phyloP scores from a whole-genome alignment of 106 monocot species.

The Allium fistulosum region DNA sequence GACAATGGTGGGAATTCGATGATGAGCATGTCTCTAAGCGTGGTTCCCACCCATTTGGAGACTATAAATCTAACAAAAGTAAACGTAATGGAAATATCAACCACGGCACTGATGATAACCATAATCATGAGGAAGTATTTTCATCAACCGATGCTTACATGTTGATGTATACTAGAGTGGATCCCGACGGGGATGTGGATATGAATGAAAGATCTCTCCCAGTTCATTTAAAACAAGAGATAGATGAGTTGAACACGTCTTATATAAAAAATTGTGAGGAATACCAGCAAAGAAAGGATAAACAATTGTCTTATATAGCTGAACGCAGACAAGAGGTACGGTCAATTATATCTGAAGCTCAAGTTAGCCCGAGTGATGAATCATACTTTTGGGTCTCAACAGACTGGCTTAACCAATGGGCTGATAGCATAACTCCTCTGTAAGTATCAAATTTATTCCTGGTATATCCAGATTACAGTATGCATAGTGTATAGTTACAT shows the following conservation, averaged over 20 bases:
- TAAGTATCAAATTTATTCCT: conserved; percentile 25
- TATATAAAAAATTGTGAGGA: conserved; percentile 56
- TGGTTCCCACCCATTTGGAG: conserved; percentile 77
- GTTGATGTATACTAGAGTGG: conserved; percentile 73
- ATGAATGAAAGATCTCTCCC: conserved; percentile 38
- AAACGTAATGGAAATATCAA: conserved; percentile 34
- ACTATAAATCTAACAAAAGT: conserved; percentile 28
- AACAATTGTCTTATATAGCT: conserved; percentile 39
- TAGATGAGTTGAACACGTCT: conserved; percentile 51
- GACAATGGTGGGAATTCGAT: conserved; percentile 99
- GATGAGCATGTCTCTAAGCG: conserved; percentile 86
- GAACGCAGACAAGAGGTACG: conserved; percentile 77
- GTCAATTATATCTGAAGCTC: conserved; percentile 67
- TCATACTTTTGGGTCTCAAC: conserved; percentile 83
- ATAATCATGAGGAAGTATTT: conserved; percentile 46
- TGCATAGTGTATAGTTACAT: too few species aligned
- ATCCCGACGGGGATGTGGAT: conserved; percentile 7
- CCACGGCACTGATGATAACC: conserved; percentile 1
- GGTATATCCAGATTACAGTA: too few species aligned
- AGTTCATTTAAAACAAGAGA: conserved; percentile 47
- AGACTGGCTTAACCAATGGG: conserved; percentile 94
- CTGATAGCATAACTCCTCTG: conserved; percentile 69
- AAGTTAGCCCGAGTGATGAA: conserved; percentile 47
- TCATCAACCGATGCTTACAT: conserved; percentile 97
- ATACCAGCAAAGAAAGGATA: conserved; percentile 65